Evolutionary conservation across 441 rosid genomes (phyloP).

Genomic region (Viola pubescens): DNA sequence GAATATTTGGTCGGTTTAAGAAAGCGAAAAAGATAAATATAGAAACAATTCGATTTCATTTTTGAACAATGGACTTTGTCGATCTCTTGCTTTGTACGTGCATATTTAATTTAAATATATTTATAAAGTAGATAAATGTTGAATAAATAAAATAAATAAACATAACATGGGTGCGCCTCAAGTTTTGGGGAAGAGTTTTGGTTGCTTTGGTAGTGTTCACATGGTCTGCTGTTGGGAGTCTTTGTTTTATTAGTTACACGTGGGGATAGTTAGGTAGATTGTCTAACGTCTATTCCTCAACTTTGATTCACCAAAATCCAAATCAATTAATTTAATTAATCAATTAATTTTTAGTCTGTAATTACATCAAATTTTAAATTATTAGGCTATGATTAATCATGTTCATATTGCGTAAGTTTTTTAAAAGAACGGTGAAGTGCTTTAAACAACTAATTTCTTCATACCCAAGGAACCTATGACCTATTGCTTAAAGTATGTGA

Average conservation of each 20-base stretch:
- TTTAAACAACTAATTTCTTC: not conserved
- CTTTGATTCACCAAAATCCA: not conserved
- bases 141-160: not conserved
- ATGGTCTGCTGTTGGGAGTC: conserved; percentile 3
- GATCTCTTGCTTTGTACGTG: not conserved
- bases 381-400: not conserved
- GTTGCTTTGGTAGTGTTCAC: not conserved
- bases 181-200: not conserved
- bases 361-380: too few species aligned
- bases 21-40: too few species aligned
- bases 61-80: not conserved
- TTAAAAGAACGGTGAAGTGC: not conserved
- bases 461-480: not conserved
- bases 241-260: not conserved
- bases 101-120: too few species aligned
- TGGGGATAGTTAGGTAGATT: conserved; percentile 1
- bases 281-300: not conserved
- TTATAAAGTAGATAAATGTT: not conserved
- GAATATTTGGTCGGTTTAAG: too few species aligned
- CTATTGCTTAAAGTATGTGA: too few species aligned
- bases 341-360: not conserved
- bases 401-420: too few species aligned
- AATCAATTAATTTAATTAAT: not conserved
- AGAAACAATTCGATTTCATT: too few species aligned
- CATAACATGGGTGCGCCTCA: not conserved